Evolutionary conservation across 2,329 filamentous ascomycete genomes (phyloP).

Genomic region (Fusarium veterinarium): DNA sequence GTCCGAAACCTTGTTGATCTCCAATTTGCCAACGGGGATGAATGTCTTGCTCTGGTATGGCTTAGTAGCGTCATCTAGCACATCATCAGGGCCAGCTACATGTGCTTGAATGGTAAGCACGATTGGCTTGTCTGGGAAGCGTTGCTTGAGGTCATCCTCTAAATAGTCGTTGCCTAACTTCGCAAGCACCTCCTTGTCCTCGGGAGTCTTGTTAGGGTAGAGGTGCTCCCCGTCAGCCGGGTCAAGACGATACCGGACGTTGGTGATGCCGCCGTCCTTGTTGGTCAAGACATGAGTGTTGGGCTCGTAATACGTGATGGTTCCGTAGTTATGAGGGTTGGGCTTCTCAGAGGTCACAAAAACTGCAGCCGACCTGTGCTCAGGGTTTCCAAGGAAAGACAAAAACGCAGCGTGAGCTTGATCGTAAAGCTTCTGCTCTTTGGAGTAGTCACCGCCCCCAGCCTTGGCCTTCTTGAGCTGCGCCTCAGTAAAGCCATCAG

Average conservation of each 20-base stretch:
- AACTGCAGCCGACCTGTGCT: neutral
- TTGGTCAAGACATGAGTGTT: conserved; percentile 27
- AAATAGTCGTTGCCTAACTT: conserved; percentile 15
- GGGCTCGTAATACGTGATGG: conserved; percentile 28
- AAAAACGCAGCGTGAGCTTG: neutral
- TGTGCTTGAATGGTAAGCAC: conserved; percentile 25
- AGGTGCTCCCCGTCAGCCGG: conserved; percentile 12
- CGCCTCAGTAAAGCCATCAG: neutral
- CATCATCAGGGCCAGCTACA: conserved; percentile 7
- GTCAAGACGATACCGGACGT: conserved; percentile 19
- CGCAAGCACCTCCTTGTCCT: neutral
- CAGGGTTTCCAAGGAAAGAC: neutral
- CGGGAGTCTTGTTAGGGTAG: neutral
- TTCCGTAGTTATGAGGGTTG: conserved; percentile 26
- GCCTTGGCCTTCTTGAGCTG: neutral
- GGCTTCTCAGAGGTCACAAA: conserved; percentile 22
- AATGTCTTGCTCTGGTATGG: conserved; percentile 6
- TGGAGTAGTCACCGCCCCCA: neutral
- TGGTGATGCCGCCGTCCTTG: conserved; percentile 5
- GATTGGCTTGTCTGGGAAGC: conserved; percentile 22
- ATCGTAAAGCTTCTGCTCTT: neutral
- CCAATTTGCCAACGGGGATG: neutral
- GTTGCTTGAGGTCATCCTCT: conserved; percentile 10
- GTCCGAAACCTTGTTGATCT: conserved; percentile 23
- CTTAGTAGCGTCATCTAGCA: conserved; percentile 7